Conservation (phyloP, 331 rosid species). For the Acacia pycnantha region DNA sequence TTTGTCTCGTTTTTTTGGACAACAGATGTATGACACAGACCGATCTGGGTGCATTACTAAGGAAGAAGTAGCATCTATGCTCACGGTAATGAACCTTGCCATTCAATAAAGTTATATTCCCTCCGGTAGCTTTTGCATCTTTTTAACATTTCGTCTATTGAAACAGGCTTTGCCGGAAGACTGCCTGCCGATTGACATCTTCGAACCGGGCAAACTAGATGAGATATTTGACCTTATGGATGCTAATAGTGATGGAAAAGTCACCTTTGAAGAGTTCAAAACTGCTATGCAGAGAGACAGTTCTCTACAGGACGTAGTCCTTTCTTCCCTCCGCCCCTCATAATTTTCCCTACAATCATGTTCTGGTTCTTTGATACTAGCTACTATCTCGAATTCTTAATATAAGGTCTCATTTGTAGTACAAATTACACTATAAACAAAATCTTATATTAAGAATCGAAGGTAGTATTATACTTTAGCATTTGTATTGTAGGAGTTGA, state of each 20-base stretch:
- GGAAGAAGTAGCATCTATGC: constrained; percentile 96
- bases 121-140: not conserved
- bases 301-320: constrained; percentile 83
- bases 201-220: constrained; percentile 86
- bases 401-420: too few relatives aligned
- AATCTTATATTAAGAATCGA: too few relatives aligned
- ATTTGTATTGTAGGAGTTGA: not conserved
- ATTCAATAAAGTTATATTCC: not conserved
- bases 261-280: constrained; percentile 91
- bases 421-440: too few relatives aligned
- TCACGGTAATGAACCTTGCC: constrained; percentile 52
- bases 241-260: constrained; percentile 87
- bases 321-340: constrained; percentile 72
- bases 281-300: constrained; percentile 91
- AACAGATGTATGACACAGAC: constrained; percentile 88
- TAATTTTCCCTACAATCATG: constrained; percentile 10
- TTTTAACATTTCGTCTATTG: constrained; percentile 23
- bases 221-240: constrained; percentile 94
- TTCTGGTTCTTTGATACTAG: not conserved
- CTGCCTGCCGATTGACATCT: constrained; percentile 78
- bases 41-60: constrained; percentile 84
- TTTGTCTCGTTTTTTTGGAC: constrained; percentile 9
- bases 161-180: constrained; percentile 85
- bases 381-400: too few relatives aligned
- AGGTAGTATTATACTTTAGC: not conserved